These are phyloP conservation scores for Eucalyptus marginata DNA, from an alignment of 345 rosid species.

Conservation along the genomic window DNA sequence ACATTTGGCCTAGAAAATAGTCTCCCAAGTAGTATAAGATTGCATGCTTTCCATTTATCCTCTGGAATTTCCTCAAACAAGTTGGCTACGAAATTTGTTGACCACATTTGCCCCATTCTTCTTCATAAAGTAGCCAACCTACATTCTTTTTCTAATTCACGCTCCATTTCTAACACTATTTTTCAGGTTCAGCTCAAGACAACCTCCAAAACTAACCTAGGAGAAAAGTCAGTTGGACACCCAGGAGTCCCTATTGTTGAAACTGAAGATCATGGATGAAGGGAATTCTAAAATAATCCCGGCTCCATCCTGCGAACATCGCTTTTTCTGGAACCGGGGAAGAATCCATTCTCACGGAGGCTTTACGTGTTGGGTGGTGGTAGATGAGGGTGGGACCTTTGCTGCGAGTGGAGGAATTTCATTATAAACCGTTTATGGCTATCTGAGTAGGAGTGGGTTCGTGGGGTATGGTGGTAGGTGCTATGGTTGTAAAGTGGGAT, in stretches of 20 bases:
- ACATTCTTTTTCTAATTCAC: neutral
- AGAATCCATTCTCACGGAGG: rapidly evolving
- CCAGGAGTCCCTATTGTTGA: neutral
- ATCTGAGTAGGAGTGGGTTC: neutral
- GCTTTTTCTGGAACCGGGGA: rapidly evolving
- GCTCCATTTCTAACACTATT: neutral
- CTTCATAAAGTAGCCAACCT: neutral
- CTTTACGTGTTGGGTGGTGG: too few relatives aligned
- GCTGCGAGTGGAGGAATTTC: too few relatives aligned
- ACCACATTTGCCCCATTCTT: neutral
- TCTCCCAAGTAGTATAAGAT: too few relatives aligned
- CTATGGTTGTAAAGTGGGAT: too few relatives aligned
- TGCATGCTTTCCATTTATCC: neutral
- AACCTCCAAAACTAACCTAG: neutral
- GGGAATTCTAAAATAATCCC: too few relatives aligned
- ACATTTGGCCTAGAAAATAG: neutral
- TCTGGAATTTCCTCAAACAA: rapidly evolving
- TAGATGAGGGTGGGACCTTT: too few relatives aligned
- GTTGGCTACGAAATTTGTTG: neutral
- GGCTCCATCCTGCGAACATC: rapidly evolving
- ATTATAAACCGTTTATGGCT: too few relatives aligned
- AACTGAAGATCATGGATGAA: too few relatives aligned
- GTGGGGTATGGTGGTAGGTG: neutral
- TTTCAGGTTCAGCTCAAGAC: too few relatives aligned
- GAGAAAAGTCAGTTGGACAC: too few relatives aligned